Base-by-base conservation (phyloP, 1,284 basidiomycete species). In the Austroboletus novae-zelandiae region DNA sequence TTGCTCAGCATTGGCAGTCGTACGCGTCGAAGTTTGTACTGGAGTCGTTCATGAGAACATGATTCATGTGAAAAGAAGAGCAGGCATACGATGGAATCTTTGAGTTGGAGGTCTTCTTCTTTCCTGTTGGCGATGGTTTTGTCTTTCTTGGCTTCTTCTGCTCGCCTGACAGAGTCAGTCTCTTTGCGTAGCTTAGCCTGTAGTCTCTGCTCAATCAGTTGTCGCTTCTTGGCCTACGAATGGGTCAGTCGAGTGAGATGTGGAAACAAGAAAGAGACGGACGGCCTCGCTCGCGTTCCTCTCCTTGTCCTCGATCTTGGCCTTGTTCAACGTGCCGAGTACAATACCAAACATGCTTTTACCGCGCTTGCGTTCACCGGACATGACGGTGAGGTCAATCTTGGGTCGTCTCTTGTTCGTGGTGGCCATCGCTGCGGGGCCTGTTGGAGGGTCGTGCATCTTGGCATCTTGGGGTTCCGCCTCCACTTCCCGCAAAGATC, bases 341-440 rank as follows among this genome's bases (percentile, higher is more conserved):
- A 89, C 73, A 59, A 90, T 74, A 58, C 87, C 87, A 73, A 91
- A 88, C 83, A 89, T 87, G 72, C 79, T 83, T 78, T 86, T 89
- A 67, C 88, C 87, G 61, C 86, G 84, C 72, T 86, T 89, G 60
- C 85, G 79, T 68, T 87, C 84, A 59, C 76, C 69, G 53, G 68
- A 57, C 46, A 70, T 71, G 31, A 74, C 71, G 56, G 72, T 76
- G 57, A 89, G 72, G 66, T 89, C 84, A 56, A 89, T 74, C 59
- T 84, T 80, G 53, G 87, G 86, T 53, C 87, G 81, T 69, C 78
- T 84, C 72, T 76, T 81, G 66, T 65, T 67, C 14, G 55, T 32
- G 47, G 51, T 54, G 43, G 57, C 57, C 65, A 61, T 70, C 47
- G 62, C 61, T 23, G 67, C 61, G 15, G 68, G 66, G 14, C 59